Evolutionary conservation across 345 rosid species (phyloP).

Genomic region (Sisymbrium altissimum): DNA sequence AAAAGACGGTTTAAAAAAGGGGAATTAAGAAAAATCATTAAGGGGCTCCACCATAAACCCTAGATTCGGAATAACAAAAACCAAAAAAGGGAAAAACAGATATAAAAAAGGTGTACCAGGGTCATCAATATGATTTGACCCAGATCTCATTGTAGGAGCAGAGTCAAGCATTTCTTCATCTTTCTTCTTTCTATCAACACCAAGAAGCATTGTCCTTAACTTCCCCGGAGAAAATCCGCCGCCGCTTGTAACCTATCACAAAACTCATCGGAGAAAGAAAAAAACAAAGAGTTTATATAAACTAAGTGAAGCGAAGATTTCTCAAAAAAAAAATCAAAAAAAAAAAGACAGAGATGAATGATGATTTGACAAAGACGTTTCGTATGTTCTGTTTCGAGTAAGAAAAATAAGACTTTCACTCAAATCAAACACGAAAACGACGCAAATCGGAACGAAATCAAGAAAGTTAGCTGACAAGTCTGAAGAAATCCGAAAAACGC

Average conservation of each 20-base stretch:
- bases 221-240: constrained; percentile 79
- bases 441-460: constrained; percentile 6
- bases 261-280: not conserved
- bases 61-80: constrained; percentile 15
- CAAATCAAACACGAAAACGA: constrained; percentile 1
- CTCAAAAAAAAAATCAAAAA: not conserved
- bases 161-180: constrained; percentile 52
- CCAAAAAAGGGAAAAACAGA: not conserved
- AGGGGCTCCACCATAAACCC: constrained; percentile 42
- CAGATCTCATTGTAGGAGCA: constrained; percentile 51
- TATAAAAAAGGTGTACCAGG: constrained; percentile 37
- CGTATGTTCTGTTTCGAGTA: not conserved
- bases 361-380: constrained; percentile 15
- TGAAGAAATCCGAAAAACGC: constrained; percentile 5
- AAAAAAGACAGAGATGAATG: not conserved
- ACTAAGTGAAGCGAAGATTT: not conserved
- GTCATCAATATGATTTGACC: constrained; percentile 40
- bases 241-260: constrained; percentile 43
- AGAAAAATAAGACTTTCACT: not conserved
- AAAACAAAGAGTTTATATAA: not conserved
- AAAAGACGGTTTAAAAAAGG: not conserved
- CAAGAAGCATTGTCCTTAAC: constrained; percentile 63
- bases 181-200: constrained; percentile 63
- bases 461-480: not conserved
- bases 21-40: constrained; percentile 25